Conservation (phyloP, 768 basidiomycete species). For the Pulveroboletus sp. region DNA sequence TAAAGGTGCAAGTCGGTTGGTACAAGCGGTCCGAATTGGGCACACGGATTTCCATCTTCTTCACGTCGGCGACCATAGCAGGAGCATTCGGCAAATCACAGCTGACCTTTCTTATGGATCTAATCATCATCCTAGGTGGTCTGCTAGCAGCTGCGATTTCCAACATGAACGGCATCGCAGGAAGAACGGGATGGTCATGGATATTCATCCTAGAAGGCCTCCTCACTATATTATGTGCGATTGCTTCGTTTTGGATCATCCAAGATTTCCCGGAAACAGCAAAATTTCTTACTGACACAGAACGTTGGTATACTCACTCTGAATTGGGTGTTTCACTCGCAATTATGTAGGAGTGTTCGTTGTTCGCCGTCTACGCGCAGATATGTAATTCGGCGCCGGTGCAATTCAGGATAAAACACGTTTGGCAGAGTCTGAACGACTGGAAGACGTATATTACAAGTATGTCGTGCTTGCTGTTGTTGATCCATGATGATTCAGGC, state of each 20-base stretch:
- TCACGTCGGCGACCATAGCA: slow-evolving; percentile 75
- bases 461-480: slow-evolving; percentile 31
- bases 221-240: slow-evolving; percentile 56
- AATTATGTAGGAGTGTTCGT: slow-evolving; percentile 51
- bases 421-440: slow-evolving; percentile 61
- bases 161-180: slow-evolving; percentile 69
- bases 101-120: neutral
- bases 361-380: slow-evolving; percentile 60
- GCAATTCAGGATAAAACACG: slow-evolving; percentile 52
- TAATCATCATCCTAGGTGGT: slow-evolving; percentile 42
- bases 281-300: slow-evolving; percentile 62
- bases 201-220: slow-evolving; percentile 77
- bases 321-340: neutral
- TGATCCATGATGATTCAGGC: slow-evolving; percentile 1
- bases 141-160: slow-evolving; percentile 64
- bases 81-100: slow-evolving; percentile 63
- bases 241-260: slow-evolving; percentile 68
- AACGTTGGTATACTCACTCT: slow-evolving; percentile 41
- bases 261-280: slow-evolving; percentile 79
- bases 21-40: slow-evolving; percentile 78
- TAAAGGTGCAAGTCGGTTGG: slow-evolving; percentile 47
- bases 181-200: slow-evolving; percentile 66
- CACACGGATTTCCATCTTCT: slow-evolving; percentile 69
- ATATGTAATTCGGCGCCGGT: slow-evolving; percentile 63
- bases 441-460: slow-evolving; percentile 76